phyloP scores from a whole-genome alignment of 2,329 filamentous ascomycete genomes.

The Stagonosporopsis tanaceti region DNA sequence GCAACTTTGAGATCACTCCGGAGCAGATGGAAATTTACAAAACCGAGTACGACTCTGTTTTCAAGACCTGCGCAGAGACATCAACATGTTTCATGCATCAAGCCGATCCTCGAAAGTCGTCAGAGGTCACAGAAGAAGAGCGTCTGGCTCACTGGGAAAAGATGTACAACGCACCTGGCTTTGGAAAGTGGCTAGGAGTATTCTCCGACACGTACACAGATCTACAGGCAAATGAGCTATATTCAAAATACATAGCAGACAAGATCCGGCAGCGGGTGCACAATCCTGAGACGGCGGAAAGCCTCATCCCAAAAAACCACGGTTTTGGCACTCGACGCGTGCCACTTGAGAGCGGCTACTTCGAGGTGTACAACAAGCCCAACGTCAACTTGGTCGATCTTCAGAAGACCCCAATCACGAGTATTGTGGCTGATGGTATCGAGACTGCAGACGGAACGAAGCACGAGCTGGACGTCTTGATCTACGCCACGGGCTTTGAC shows the following conservation, averaged over 20 bases:
- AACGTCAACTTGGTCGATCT: slow-evolving; percentile 60
- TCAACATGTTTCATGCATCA: slow-evolving; percentile 27
- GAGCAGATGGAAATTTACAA: slow-evolving; percentile 26
- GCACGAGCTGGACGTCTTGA: slow-evolving; percentile 62
- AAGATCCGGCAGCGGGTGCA: slow-evolving; percentile 48
- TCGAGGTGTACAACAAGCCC: slow-evolving; percentile 49
- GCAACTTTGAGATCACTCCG: slow-evolving; percentile 21
- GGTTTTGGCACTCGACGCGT: slow-evolving; percentile 36
- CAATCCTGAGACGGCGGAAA: slow-evolving; percentile 55
- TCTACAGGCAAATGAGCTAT: slow-evolving; percentile 33
- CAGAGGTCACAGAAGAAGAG: slow-evolving; percentile 22
- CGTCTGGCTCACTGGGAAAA: slow-evolving; percentile 27
- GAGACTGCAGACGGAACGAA: slow-evolving; percentile 54
- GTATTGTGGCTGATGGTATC: slow-evolving; percentile 58
- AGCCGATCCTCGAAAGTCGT: slow-evolving; percentile 19
- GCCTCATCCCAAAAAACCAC: slow-evolving; percentile 51
- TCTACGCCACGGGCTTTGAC: slow-evolving; percentile 57
- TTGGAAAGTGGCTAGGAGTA: slow-evolving; percentile 26
- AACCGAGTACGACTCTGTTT: slow-evolving; percentile 21
- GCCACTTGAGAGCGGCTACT: slow-evolving; percentile 42
- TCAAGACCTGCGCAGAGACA: slow-evolving; percentile 24
- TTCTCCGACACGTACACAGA: slow-evolving; percentile 32
- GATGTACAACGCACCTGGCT: slow-evolving; percentile 29
- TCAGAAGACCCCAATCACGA: slow-evolving; percentile 50
- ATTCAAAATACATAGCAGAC: slow-evolving; percentile 38